A percentile compares a stretch with the other conserved stretches of the same genome.
These are phyloP conservation scores for Plenodomus lindquistii DNA, from an alignment of 2,329 filamentous ascomycete genomes.

Conservation along the genomic window DNA sequence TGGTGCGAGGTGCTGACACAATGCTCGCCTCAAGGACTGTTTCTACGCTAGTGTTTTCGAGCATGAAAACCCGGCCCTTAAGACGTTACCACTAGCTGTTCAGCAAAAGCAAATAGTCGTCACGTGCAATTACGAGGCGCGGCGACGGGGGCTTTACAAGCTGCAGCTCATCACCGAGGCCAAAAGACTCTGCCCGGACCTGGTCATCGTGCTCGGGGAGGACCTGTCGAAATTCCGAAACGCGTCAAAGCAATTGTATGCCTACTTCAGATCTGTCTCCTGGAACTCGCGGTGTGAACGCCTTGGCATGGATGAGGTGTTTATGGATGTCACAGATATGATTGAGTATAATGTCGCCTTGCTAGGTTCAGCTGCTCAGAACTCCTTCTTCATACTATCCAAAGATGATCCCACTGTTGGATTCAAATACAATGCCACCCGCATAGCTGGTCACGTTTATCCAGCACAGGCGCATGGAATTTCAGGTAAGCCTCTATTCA, in stretches of 20 bases:
- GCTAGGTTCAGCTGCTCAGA: conserved; percentile 67
- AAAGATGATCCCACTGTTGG: conserved; percentile 75
- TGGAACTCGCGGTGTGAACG: conserved; percentile 81
- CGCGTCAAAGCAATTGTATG: conserved; percentile 79
- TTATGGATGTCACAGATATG: conserved; percentile 82
- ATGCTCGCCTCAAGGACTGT: conserved; percentile 63
- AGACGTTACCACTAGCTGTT: conserved; percentile 74
- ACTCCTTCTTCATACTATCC: conserved; percentile 80
- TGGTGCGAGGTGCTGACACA: not conserved
- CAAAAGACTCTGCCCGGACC: conserved; percentile 76
- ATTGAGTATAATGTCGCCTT: conserved; percentile 77
- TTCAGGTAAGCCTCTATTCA: conserved; percentile 23
- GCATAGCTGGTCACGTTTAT: conserved; percentile 66
- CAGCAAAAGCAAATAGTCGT: conserved; percentile 87
- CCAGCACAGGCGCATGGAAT: conserved; percentile 41
- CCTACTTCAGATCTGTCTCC: conserved; percentile 70
- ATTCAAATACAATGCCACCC: conserved; percentile 75
- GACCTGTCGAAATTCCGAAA: conserved; percentile 75
- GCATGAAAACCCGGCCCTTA: conserved; percentile 74
- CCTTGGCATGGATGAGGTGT: conserved; percentile 86
- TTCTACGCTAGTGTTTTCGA: conserved; percentile 95
- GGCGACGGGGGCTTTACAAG: conserved; percentile 72
- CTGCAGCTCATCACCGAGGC: conserved; percentile 85
- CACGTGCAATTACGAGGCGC: conserved; percentile 80
- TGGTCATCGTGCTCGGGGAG: conserved; percentile 83